A percentile compares a stretch with the other conserved stretches of the same genome.
Conservation (phyloP, 352 stramenopile genomes). For the Phytophthora sojae region DNA sequence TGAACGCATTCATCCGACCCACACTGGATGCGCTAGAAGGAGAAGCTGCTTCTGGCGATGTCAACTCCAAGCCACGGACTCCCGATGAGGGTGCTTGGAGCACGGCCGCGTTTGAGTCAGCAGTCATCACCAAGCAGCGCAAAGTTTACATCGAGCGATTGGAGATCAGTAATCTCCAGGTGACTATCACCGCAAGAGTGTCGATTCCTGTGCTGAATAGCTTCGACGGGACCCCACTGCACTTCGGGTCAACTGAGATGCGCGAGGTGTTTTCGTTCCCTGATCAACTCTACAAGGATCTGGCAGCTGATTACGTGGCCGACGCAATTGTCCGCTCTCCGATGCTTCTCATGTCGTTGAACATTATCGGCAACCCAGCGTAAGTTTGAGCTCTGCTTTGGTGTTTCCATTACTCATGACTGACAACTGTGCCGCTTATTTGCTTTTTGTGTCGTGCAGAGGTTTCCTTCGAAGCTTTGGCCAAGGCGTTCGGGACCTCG, state of each 20-base stretch:
- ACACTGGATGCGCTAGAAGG: constrained; percentile 49
- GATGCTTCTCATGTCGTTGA: constrained; percentile 85
- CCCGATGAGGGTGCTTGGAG: constrained; percentile 24
- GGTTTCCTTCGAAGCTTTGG: constrained; percentile 81
- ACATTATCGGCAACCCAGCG: constrained; percentile 88
- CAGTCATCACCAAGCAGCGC: constrained; percentile 48
- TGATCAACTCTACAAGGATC: constrained; percentile 83
- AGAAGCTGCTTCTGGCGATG: constrained; percentile 5
- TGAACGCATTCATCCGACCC: constrained; percentile 56
- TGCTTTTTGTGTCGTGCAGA: constrained; percentile 35
- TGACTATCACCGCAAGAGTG: constrained; percentile 82
- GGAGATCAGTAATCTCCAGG: constrained; percentile 57
- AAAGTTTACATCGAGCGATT: constrained; percentile 75
- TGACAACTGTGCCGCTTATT: constrained; percentile 11
- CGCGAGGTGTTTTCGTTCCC: constrained; percentile 76
- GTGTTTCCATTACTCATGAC: not conserved
- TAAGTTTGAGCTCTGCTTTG: constrained; percentile 43
- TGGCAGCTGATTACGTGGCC: constrained; percentile 84
- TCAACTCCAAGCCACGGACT: not conserved
- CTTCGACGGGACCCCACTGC: constrained; percentile 79
- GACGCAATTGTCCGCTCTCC: constrained; percentile 83
- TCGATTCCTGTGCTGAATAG: constrained; percentile 83
- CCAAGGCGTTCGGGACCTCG: constrained; percentile 73
- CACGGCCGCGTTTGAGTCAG: constrained; percentile 24
- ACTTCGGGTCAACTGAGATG: constrained; percentile 64